Conservation (phyloP, 2,329 filamentous ascomycete genomes). For the Phialophora expanda region DNA sequence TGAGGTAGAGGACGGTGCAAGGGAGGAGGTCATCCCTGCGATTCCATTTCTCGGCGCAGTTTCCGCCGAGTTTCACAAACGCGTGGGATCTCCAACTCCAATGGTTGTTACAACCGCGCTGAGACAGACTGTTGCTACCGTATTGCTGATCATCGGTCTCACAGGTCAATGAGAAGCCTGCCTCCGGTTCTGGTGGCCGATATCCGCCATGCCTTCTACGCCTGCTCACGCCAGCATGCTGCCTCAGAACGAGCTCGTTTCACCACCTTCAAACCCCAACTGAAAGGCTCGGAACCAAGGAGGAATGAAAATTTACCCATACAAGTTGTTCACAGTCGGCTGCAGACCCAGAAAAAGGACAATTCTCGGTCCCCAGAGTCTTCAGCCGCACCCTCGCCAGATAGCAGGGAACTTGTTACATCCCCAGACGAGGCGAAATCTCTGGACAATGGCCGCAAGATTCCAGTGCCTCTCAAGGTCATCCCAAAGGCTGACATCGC, state of each 20-base stretch:
- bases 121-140: not conserved
- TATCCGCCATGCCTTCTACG: conserved; percentile 34
- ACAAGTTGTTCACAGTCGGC: conserved; percentile 30
- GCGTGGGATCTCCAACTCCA: conserved; percentile 10
- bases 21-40: not conserved
- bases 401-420: conserved; percentile 30
- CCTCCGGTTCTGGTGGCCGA: conserved; percentile 33
- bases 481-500: conserved; percentile 38
- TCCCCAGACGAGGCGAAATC: conserved; percentile 24
- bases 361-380: not conserved
- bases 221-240: conserved; percentile 33
- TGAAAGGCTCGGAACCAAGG: conserved; percentile 19
- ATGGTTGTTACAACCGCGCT: conserved; percentile 13
- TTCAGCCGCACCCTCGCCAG: not conserved
- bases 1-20: not conserved
- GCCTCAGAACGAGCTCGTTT: conserved; percentile 27
- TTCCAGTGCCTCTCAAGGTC: conserved; percentile 37
- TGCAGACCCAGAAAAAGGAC: conserved; percentile 24
- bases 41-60: conserved; percentile 30
- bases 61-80: conserved; percentile 17
- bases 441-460: conserved; percentile 31
- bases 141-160: not conserved
- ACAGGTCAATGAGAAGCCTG: conserved; percentile 23
- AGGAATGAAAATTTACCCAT: conserved; percentile 27
- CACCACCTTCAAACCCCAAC: conserved; percentile 26